A percentile compares a stretch with the other conserved stretches of the same genome.
phyloP scores from a whole-genome alignment of 495 filamentous ascomycete species.

The Penicillium bialowiezense region DNA sequence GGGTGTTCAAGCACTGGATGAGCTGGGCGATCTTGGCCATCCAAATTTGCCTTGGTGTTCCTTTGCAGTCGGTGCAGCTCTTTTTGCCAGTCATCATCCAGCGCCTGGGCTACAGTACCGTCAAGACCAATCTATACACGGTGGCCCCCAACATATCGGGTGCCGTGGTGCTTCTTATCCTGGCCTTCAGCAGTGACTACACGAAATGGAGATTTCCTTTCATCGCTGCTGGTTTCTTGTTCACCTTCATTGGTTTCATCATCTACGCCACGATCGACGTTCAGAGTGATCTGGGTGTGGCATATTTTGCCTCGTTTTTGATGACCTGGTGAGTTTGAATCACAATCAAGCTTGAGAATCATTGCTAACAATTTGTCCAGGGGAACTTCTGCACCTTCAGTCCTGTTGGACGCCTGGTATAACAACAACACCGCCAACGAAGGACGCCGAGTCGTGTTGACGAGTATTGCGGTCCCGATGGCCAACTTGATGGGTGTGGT shows the following conservation, averaged over 20 bases:
- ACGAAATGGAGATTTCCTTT: constrained; percentile 65
- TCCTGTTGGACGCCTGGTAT: constrained; percentile 57
- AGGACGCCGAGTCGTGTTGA: constrained; percentile 62
- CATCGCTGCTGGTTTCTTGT: constrained; percentile 64
- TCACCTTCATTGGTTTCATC: constrained; percentile 69
- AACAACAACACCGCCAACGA: constrained; percentile 78
- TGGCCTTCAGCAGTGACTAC: constrained; percentile 63
- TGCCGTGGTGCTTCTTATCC: constrained; percentile 61
- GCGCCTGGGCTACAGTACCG: constrained; percentile 55
- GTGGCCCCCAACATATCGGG: constrained; percentile 68
- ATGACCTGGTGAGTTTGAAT: constrained; percentile 56
- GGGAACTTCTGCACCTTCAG: constrained; percentile 50
- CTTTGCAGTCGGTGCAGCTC: constrained; percentile 62
- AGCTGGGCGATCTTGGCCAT: constrained; percentile 62
- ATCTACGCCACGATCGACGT: constrained; percentile 65
- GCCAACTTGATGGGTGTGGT: constrained; percentile 77
- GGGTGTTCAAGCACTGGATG: constrained; percentile 57
- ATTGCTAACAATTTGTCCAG: not conserved
- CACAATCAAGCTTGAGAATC: too few relatives aligned
- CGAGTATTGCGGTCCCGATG: constrained; percentile 66
- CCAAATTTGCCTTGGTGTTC: constrained; percentile 71
- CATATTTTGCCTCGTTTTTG: constrained; percentile 76
- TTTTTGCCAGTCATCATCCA: constrained; percentile 71
- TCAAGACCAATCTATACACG: constrained; percentile 73
- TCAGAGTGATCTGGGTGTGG: constrained; percentile 51